A percentile compares a stretch with the other conserved stretches of the same genome.
Evolutionary conservation across 257 asterid species (phyloP).

Genomic region (Salvia miltiorrhiza): DNA sequence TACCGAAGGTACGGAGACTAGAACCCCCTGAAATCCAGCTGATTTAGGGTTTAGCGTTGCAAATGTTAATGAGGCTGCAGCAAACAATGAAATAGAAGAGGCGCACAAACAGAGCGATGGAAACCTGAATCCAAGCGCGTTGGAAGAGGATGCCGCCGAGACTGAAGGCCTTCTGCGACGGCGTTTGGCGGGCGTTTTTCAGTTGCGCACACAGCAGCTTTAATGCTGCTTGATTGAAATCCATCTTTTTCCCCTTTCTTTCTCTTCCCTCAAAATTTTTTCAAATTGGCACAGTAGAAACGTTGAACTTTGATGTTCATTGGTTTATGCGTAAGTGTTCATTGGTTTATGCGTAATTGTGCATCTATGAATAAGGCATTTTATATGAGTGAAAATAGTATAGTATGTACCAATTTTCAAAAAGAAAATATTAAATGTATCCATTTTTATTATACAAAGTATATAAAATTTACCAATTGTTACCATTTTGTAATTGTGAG

Average conservation of each 20-base stretch:
- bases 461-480: too few species aligned
- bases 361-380: too few species aligned
- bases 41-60: slow-evolving; percentile 25
- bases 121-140: slow-evolving; percentile 91
- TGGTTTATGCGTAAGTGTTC: too few species aligned
- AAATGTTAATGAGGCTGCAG: slow-evolving; percentile 9
- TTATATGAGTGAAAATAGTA: too few species aligned
- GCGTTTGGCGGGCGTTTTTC: slow-evolving; percentile 38
- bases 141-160: slow-evolving; percentile 87
- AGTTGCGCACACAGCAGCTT: slow-evolving; percentile 72
- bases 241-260: slow-evolving; percentile 35
- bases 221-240: slow-evolving; percentile 74
- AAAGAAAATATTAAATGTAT: too few species aligned
- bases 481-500: too few species aligned
- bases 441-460: too few species aligned
- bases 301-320: too few species aligned
- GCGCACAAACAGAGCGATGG: not conserved
- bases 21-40: slow-evolving; percentile 49
- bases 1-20: slow-evolving; percentile 45
- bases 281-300: not conserved
- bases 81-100: too few species aligned
- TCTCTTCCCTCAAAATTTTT: not conserved
- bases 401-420: too few species aligned
- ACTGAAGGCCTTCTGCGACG: slow-evolving; percentile 45
- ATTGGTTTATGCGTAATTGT: too few species aligned